Base-by-base conservation (phyloP, 257 asterid species). In the Ophiorrhiza pumila region DNA sequence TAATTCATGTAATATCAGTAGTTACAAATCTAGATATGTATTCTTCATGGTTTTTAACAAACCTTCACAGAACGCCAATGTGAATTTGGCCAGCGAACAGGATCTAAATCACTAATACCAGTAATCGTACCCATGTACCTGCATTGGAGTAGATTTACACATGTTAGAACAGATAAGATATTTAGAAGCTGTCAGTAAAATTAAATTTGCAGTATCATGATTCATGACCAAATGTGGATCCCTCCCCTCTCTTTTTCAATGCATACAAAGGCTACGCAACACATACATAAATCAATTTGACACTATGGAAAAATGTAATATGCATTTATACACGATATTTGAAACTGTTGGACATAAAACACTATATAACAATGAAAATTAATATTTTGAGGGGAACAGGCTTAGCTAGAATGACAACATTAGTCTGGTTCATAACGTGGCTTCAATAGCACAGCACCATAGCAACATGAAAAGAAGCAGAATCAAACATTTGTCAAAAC, bases 61-160 rank as follows among this genome's bases (percentile, higher is more conserved):
- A 92, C 96, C 96, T 92, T 90, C 68, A 92, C 96, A 3, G 98
- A 90, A 60, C 96, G 96, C 96, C 96, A 92, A 78, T 92, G 96
- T 11, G 98, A 92, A 81, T 82, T 92, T n/a, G 88, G 91, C 97
- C 98, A 92, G 74, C 96, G 96, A 79, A 78, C 96, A 59, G 96
- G 88, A 83, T 92, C 98, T 80, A 90, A 78, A 74, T 92, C 98
- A 72, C 94, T 68, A 67, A 92, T 86, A 66, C 96, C 95, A 20
- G 98, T 92, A 71, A 92, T 86, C 57, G 98, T 90, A 49, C 96
- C 98, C 96, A 92, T 90, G 78, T 92, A 92, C 88, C 97, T 92
- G 81, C 80, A 76, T 43, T 73, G 53, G 71, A 67, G 45, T 65
- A 71, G 25, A 68, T 4, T 43, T 61, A 22, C 29, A 29, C 55